Base-by-base conservation (phyloP, 805 yeast genomes). In the Lipomyces spencermartinsiae region DNA sequence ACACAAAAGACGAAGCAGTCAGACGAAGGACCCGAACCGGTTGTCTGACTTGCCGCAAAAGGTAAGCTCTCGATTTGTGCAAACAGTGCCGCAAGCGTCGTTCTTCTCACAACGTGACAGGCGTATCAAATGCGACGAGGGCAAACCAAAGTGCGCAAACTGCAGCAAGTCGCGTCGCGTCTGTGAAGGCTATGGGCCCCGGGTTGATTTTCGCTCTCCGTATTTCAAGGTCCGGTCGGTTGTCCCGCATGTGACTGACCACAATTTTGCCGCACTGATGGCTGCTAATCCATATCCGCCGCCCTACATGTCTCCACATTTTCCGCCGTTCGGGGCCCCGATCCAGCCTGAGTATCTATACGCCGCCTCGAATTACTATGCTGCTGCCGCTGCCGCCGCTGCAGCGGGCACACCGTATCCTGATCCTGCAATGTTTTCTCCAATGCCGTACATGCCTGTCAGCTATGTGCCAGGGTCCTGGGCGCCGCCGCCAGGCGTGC, bases 81-180 rank as follows among this genome's bases (percentile, higher is more conserved):
- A 22, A 14, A n/a, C 34, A 19, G 14, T 1, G 31, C 56, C 2
- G 56, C n/a, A 29, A 37, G 29, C 16, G 46, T 25, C 29, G 29
- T 2, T 2, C 9, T 4, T 5, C 58, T 57, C 19, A 19, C 34
- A 25, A 19, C 19, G 56, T 4, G 7, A 14, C 58, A 67, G 91
- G 61, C 88, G 88, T 74, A 85, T 87, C 80, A 87, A 87, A 73
- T 88, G 91, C 76, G 91, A 87, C 74, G 89, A 86, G 74, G 83
- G 80, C 58, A 83, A 83, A 64, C 91, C 91, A 0, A 83, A 83
- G 39, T 88, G 91, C 76, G 80, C 82, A 37, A 85, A 86, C 66
- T 73, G 75, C 59, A 53, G 43, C 34, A 67, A 67, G 25, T 64
- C 71, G 10, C 61, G 66, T 12, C 65, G 71, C 10, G 51, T 19